Base-by-base conservation (phyloP, 2,329 filamentous ascomycete species). In the Gliomastix tumulicola region DNA sequence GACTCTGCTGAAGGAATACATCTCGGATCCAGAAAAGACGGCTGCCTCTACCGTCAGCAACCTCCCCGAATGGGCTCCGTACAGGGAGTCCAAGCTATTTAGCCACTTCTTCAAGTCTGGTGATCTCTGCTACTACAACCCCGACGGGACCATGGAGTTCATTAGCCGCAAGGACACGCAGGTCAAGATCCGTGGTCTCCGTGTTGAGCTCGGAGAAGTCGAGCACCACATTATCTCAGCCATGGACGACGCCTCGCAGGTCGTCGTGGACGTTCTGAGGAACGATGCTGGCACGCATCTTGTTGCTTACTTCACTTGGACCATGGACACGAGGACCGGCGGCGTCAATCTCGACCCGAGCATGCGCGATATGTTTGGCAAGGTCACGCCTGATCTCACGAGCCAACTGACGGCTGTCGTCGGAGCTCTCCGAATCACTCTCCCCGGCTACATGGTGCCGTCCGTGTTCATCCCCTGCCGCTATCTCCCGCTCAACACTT, bases 1-100 rank as follows among this genome's bases (percentile, higher is more conserved):
- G 12, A 43, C 36, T 7, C 7, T 75, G 12, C 66, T 65, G 19
- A 53, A 62, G 22, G 67, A 69, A 21, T 76, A 75, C 38, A 49
- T 71, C n/a, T 65, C 68, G 35, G 42, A 49, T 8, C 3, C 48
- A 27, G 19, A 37, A 17, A 11, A 15, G 3, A 56, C 65, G 57
- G 39, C 53, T 39, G 22, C 36, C 34, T n/a, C 15, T 15, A 28
- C 21, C 11, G 15, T 34, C 5, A 13, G 18, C 3, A 21, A 8
- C 12, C 27, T 41, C 19, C 38, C 41, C 1, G 19, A 27, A 6
- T 43, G 39, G 39, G 39, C 31, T 7, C 41, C 41, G 9, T n/a
- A 32, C 11, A 31, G 36, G 13, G 19, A 19, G 16, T 4, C 7
- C 1, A 16, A 10, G 16, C n/a, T 9, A 10, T 35, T 20, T 20